These are phyloP conservation scores for Vickermania ingenoplastis DNA, from an alignment of 208 protist genomes.

Conservation along the genomic window DNA sequence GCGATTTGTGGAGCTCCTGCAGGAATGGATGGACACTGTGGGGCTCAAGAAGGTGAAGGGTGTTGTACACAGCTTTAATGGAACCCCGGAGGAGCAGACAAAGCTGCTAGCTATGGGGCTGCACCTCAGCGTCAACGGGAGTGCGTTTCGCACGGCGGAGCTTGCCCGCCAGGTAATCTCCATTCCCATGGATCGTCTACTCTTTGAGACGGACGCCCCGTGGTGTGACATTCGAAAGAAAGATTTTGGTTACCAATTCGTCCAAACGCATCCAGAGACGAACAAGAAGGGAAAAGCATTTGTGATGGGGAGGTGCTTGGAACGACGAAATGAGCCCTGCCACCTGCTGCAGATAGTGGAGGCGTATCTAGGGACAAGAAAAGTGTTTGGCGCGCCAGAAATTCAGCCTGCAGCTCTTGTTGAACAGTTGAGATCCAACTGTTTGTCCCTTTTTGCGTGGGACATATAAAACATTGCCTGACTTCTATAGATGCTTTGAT, in stretches of 20 bases:
- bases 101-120: constrained; percentile 65
- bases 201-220: constrained; percentile 93
- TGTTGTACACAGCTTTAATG: constrained; percentile 95
- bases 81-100: constrained; percentile 68
- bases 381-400: not conserved
- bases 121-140: constrained; percentile 88
- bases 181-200: constrained; percentile 75
- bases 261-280: constrained; percentile 52
- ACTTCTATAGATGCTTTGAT: no score
- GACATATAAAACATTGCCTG: not conserved
- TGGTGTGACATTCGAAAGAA: constrained; percentile 91
- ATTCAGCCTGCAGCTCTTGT: no score
- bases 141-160: constrained; percentile 80
- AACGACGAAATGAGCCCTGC: constrained; percentile 90
- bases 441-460: not conserved
- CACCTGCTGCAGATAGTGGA: constrained; percentile 74
- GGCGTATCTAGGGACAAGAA: constrained; percentile 35
- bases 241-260: constrained; percentile 69
- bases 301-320: constrained; percentile 46
- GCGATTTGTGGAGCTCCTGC: constrained; percentile 68
- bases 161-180: constrained; percentile 49
- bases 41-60: constrained; percentile 15
- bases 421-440: not conserved
- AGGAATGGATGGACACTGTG: constrained; percentile 6
- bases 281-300: constrained; percentile 56